Conservation (phyloP, 441 rosid genomes). For the Pelargonium citronellum region DNA sequence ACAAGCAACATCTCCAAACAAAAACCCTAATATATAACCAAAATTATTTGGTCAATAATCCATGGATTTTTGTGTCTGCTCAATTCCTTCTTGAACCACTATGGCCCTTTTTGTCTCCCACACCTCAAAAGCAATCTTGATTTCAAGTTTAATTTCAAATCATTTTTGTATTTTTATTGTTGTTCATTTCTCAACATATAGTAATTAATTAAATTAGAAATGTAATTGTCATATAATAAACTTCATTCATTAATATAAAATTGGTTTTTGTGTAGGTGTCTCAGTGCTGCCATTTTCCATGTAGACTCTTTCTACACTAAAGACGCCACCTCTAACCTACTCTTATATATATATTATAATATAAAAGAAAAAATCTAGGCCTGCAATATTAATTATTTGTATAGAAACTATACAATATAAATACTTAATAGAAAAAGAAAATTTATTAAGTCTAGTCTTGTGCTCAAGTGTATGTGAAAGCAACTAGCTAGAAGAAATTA, state of each 20-base stretch:
- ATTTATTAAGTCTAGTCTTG: not conserved
- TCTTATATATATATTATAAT: not conserved
- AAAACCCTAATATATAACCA: not conserved
- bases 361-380: conserved; percentile 13
- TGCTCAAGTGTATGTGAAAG: not conserved
- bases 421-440: not conserved
- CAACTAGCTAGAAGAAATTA: not conserved
- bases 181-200: too few species aligned
- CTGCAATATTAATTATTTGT: conserved; percentile 21
- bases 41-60: conserved; percentile 2
- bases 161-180: too few species aligned
- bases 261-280: not conserved
- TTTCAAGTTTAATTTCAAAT: not conserved
- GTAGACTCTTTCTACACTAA: conserved; percentile 7
- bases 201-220: too few species aligned
- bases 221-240: not conserved
- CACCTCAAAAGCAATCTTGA: not conserved
- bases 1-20: not conserved
- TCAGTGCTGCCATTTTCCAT: conserved; percentile 30
- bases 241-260: not conserved
- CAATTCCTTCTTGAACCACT: conserved; percentile 26
- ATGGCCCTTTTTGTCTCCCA: conserved; percentile 28
- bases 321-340: conserved; percentile 12
- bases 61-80: conserved; percentile 23
- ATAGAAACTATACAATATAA: not conserved